Evolutionary conservation across 148 eudicot genomes (phyloP), one percentile per base, ranked within the genome.

Genomic region (Vaccinium corymbosum): DNA sequence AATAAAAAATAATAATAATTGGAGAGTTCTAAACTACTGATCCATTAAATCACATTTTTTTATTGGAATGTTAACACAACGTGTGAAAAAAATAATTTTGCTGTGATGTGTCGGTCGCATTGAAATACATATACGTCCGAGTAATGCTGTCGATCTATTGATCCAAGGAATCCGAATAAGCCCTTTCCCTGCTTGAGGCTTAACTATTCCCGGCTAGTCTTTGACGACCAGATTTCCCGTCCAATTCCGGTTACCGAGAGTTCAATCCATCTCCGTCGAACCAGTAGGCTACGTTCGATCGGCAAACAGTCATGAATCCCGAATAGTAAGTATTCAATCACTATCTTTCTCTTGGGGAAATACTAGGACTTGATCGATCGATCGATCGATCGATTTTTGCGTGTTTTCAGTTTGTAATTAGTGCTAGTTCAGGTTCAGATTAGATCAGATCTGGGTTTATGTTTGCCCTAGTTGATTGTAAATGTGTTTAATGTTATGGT

Each of bases 251-350:
- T 6, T 11, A 32, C 76, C 76, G 20, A 35, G 42, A 14, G 46
- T 64, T 4, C 4, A 29, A 70, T 70, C 75, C 75, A 7, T 70
- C 29, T 25, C 38, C 73, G 73, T 61, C 66, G 6, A 61, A 4
- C 25, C 66, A 12, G 38, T 29, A 11, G 35, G 73, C 35, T 68
- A 27, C 73, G 17, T 25, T 61, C 35, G 46, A 71, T 71, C 76
- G 16, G 16, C 76, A 22, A 0, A 16, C 64, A 3, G 78, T 55
- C 79, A 82, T 82, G 84, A 82, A 82, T 73, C 68, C 84, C 68
- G 84, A 82, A 35, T 82, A 82, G 84, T 82, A 14, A 80, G 82
- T 79, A 16, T 78, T 55, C 48, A 20, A 38, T 55, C 8, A 16
- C 64, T 55, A 27, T 11, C 49, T 73, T 19, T 72, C 62, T 82